phyloP scores from a whole-genome alignment of 2,329 filamentous ascomycete genomes.

The Phaeophleospora eucalypticola region DNA sequence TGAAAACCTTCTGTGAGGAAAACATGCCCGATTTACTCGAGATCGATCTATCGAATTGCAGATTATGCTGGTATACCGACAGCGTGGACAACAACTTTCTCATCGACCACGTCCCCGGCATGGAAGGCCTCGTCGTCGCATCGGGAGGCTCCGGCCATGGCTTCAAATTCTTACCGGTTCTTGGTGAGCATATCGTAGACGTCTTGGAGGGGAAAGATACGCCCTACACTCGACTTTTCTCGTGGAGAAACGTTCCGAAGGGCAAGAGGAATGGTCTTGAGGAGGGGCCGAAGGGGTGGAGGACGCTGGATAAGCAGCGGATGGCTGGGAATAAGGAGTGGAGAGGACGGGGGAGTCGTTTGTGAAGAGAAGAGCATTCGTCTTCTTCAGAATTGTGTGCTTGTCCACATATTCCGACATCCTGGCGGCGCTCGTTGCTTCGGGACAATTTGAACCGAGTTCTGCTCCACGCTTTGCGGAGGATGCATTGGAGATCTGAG shows the following conservation, averaged over 20 bases:
- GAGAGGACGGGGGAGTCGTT: conserved; percentile 9
- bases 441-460: no score
- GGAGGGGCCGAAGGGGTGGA: conserved; percentile 28
- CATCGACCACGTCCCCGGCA: conserved; percentile 25
- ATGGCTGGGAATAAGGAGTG: conserved; percentile 22
- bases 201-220: conserved; percentile 20
- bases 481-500: no score
- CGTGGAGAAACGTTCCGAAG: conserved; percentile 21
- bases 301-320: conserved; percentile 26
- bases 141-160: conserved; percentile 32
- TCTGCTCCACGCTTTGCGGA: no score
- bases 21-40: conserved; percentile 40
- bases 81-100: conserved; percentile 32
- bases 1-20: conserved; percentile 31
- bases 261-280: conserved; percentile 27
- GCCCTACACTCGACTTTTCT: conserved; percentile 24
- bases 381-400: no score
- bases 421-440: no score
- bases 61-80: conserved; percentile 53
- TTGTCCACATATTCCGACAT: no score
- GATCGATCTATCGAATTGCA: conserved; percentile 40
- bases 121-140: conserved; percentile 26
- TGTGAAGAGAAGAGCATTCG: no score
- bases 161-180: conserved; percentile 32
- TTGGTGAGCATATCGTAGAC: conserved; percentile 29